Evolutionary conservation across 129 eudicot genomes (phyloP).

Genomic region (Flaveria robusta): DNA sequence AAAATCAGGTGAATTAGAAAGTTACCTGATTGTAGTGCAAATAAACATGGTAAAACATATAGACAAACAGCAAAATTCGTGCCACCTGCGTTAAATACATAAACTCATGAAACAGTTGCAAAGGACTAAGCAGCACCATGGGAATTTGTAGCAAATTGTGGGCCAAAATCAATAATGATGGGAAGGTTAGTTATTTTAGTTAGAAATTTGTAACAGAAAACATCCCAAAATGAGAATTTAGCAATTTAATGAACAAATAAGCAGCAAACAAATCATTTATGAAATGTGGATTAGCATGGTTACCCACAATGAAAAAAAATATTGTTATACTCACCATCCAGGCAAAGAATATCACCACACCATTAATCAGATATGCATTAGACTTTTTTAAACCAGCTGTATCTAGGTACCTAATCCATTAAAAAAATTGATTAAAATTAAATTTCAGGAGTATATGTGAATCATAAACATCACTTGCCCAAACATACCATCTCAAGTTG

Average conservation of each 20-base stretch:
- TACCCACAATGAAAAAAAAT: background rate
- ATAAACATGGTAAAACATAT: conserved; percentile 71
- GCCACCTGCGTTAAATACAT: conserved; percentile 65
- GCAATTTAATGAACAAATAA: background rate
- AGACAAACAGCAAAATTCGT: conserved; percentile 73
- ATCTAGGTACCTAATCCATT: conserved; percentile 74
- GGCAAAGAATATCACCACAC: conserved; percentile 64
- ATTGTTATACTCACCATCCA: conserved; percentile 71
- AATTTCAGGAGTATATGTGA: conserved; percentile 6
- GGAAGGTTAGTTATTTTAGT: background rate
- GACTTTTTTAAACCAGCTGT: conserved; percentile 83
- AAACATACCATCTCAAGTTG: conserved; percentile 80
- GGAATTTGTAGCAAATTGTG: background rate
- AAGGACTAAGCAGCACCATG: background rate
- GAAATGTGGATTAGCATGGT: conserved; percentile 5
- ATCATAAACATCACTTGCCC: background rate
- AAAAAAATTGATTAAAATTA: conserved; percentile 13
- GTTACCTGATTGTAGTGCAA: conserved; percentile 77
- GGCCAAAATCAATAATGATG: background rate
- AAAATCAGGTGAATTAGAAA: conserved; percentile 1
- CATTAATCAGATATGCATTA: conserved; percentile 65
- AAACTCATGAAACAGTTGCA: background rate
- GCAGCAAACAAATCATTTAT: conserved; percentile 8
- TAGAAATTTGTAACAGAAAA: background rate
- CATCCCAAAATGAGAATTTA: background rate